Percentiles rank a stretch among this genome's conserved stretches.
phyloP scores from a whole-genome alignment of 768 basidiomycete species.

The Collybia sp. region DNA sequence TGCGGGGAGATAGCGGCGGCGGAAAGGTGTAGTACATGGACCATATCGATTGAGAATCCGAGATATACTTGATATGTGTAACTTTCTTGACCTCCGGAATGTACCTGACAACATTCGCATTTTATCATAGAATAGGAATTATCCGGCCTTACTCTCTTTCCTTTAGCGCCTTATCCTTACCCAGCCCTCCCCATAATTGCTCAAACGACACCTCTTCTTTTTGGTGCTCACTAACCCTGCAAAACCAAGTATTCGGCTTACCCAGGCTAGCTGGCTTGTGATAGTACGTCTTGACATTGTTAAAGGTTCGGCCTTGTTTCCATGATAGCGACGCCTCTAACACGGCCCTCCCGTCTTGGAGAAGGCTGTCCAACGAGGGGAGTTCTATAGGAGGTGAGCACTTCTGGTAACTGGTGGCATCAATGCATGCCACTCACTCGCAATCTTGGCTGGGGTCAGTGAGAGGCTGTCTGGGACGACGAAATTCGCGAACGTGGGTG shows the following conservation, averaged over 20 bases:
- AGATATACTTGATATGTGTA: conserved; percentile 45
- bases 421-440: no score
- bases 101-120: conserved; percentile 32
- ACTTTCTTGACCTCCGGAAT: conserved; percentile 49
- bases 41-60: conserved; percentile 53
- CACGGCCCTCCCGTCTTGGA: conserved; percentile 37
- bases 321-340: conserved; percentile 42
- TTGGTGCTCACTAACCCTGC: conserved; percentile 42
- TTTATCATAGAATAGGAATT: background rate
- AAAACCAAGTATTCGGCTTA: conserved; percentile 40
- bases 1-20: conserved; percentile 53
- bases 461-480: background rate
- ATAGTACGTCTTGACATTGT: conserved; percentile 36
- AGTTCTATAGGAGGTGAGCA: conserved; percentile 28
- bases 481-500: background rate
- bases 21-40: conserved; percentile 50
- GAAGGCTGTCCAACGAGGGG: conserved; percentile 40
- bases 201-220: conserved; percentile 50
- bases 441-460: no score
- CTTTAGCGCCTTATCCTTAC: conserved; percentile 45
- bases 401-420: no score
- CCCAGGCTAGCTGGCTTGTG: conserved; percentile 31
- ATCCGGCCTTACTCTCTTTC: conserved; percentile 43
- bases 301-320: conserved; percentile 45
- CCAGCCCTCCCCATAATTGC: conserved; percentile 54